phyloP scores from a whole-genome alignment of 495 filamentous ascomycete genomes.

The Pyronema omphalodes region DNA sequence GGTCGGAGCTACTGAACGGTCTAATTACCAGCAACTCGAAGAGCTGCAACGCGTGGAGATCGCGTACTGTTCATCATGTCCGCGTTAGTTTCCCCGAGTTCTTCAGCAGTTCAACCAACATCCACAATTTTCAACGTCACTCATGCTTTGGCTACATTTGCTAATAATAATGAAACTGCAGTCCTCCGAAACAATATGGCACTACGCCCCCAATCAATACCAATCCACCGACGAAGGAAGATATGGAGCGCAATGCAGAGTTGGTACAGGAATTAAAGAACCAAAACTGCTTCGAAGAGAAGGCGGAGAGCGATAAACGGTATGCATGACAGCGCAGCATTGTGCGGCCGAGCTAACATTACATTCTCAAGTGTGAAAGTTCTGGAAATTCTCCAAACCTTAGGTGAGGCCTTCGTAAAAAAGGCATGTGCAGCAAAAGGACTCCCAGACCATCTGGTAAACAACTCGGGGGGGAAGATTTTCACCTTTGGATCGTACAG shows the following conservation, averaged over 20 bases:
- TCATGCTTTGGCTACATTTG: too few relatives aligned
- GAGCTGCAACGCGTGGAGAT: too few relatives aligned
- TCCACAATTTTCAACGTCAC: not conserved
- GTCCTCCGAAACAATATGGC: constrained; percentile 41
- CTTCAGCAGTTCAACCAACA: constrained; percentile 5
- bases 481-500: constrained; percentile 91
- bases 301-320: constrained; percentile 64
- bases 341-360: constrained; percentile 2
- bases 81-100: constrained; percentile 8
- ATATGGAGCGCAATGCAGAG: constrained; percentile 54
- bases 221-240: constrained; percentile 50
- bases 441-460: constrained; percentile 53
- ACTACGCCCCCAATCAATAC: constrained; percentile 71
- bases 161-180: not conserved
- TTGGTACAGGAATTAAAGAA: constrained; percentile 64
- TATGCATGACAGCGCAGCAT: constrained; percentile 25
- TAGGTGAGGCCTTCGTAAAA: constrained; percentile 69
- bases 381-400: constrained; percentile 51
- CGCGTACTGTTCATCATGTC: not conserved
- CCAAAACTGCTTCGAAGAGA: constrained; percentile 79
- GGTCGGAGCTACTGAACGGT: not conserved
- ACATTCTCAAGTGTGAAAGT: constrained; percentile 26
- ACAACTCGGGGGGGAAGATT: constrained; percentile 69
- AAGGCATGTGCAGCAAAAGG: constrained; percentile 49
- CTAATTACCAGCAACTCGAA: too few relatives aligned